Base-by-base conservation (phyloP, 1,139 yeast species). In the Pneumocystis jirovecii region DNA sequence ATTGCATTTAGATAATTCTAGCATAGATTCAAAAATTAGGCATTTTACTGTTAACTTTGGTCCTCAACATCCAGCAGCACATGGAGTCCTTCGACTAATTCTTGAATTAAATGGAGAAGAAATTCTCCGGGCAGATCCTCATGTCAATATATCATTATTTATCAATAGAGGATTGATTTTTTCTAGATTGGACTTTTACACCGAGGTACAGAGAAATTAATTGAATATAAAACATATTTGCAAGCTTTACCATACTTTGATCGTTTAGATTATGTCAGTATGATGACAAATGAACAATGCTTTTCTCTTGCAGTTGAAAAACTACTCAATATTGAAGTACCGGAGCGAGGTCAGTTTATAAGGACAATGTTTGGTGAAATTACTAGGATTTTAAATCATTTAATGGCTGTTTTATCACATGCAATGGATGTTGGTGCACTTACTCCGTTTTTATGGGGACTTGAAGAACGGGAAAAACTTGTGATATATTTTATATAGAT, bases 341-440 rank as follows among this genome's bases (percentile, higher is more conserved):
- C 96, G 61, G 79, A 85, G 71, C 83, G 96, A 75, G 95, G 85
- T 65, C 85, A 88, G 77, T 89, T 89, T 77, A 85, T 89, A 72
- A 83, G 96, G 76, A 88, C 95, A 61, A 74, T 89, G 77, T 89
- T 88, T 75, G 95, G 93, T 61, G 96, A 89, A 76, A 86, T 89
- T 75, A 89, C 96, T 66, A 84, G 96, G 75, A 76, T 87, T 66
- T 81, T 87, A 74, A 89, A 89, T 77, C 96, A 89, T 75, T 81
- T 88, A 76, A 88, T 89, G 96, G 86, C 95, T 39, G 86, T 89
- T 65, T 79, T 87, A 70, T 84, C 96, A 65, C 96, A 89, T 77
- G 90, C 93, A 73, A 88, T 89, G 96, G 96, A 89, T 80, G 96
- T 89, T 66, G 96, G 96, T 79, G 96, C 96, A 42, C 81, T 89